phyloP scores from a whole-genome alignment of 371 early-diverging fungal species.

The Catenaria anguillulae region DNA sequence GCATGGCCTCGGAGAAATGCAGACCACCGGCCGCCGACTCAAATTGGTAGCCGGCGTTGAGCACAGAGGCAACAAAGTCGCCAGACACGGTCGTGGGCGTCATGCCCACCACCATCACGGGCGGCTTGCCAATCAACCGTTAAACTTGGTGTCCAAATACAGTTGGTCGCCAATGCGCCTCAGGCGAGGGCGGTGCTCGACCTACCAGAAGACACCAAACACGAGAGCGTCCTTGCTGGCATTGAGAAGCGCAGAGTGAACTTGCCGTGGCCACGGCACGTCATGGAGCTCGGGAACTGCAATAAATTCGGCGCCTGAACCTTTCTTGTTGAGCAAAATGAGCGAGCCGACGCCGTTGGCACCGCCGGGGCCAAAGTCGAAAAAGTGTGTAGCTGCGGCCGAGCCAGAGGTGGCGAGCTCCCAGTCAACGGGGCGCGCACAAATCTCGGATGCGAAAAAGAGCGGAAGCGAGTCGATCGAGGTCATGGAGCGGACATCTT shows the following conservation, averaged over 20 bases:
- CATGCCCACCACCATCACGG: constrained; percentile 83
- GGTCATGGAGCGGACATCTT: too few species aligned
- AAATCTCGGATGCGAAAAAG: constrained; percentile 66
- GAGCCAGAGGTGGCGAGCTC: constrained; percentile 61
- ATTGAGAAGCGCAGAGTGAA: constrained; percentile 56
- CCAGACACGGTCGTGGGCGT: constrained; percentile 68
- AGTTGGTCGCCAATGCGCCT: constrained; percentile 22
- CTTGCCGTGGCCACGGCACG: too few species aligned
- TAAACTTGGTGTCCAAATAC: constrained; percentile 79
- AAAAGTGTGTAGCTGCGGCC: too few species aligned
- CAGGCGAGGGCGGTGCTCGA: constrained; percentile 60
- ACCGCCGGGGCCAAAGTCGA: constrained; percentile 95
- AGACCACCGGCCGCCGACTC: constrained; percentile 93
- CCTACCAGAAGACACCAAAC: constrained; percentile 78
- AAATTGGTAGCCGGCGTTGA: constrained; percentile 87
- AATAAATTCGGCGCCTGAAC: constrained; percentile 79
- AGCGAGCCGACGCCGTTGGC: constrained; percentile 74
- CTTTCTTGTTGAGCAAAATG: constrained; percentile 86
- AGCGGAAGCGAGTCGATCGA: too few species aligned
- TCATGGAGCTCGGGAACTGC: constrained; percentile 18
- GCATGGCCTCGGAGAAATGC: constrained; percentile 69
- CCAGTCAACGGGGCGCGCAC: constrained; percentile 73
- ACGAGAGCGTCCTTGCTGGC: constrained; percentile 58
- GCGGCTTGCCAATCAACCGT: constrained; percentile 70
- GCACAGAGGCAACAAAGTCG: constrained; percentile 64